Evolutionary conservation across 2,329 filamentous ascomycete genomes (phyloP), one percentile per base, ranked within the genome.

Genomic region (Alternaria gaisen): DNA sequence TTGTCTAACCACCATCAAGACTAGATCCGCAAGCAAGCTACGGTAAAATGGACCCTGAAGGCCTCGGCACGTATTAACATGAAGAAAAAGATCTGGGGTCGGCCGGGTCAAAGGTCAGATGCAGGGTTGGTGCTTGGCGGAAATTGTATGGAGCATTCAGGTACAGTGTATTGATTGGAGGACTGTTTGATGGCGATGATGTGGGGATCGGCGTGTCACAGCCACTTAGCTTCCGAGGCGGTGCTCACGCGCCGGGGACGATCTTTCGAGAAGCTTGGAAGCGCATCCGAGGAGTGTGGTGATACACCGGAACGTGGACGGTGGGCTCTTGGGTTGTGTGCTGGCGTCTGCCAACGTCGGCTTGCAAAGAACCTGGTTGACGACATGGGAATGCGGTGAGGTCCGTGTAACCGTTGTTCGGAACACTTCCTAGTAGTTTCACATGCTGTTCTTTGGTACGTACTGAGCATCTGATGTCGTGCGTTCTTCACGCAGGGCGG

Each of bases 141-240:
- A 36, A 53, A 28, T 38, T 51, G 47, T 44, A 38, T 60, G 53
- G 48, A 28, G 44, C 44, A 63, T 58, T 68, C 74, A 78, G 76
- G 76, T 75, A 78, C 76, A 53, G 26, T 14, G 12, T 14, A 24
- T 36, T 74, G 69, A 76, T 77, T 77, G 68, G 74, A n/a, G 41
- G 50, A n/a, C 12, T 8, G 41, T 63, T 64, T 64, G 60, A 60
- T 51, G 43, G 47, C 57, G 62, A 76, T 74, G 72, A 76, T 75
- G 72, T 62, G 44, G 64, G 59, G 70, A 73, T 76, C 70, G 66
- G 65, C 69, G 56, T 50, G 40, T 30, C 24, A 34, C 55, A 61
- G 68, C 68, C 71, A 74, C 67, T 64, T 51, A 61, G 50, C 48
- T 60, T 36, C 58, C 58, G 54, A 38, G 38, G 42, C 36, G 48